Evolutionary conservation across 2,329 filamentous ascomycete species (phyloP).

Genomic region (Fusarium secorum): DNA sequence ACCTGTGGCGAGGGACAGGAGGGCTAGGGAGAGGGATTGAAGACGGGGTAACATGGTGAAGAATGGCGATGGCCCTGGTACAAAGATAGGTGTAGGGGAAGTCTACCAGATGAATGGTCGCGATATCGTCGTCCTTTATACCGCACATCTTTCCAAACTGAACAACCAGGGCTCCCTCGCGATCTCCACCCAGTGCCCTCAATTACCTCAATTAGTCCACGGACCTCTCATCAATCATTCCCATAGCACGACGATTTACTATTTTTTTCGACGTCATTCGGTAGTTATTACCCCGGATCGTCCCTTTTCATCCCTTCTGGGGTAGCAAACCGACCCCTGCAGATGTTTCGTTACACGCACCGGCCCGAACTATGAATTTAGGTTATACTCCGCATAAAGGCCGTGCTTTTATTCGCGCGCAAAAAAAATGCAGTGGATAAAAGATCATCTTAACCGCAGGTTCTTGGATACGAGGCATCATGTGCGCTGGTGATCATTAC

Average conservation of each 20-base stretch:
- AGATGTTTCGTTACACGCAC: background rate
- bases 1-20: background rate
- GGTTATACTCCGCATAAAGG: conserved; percentile 17
- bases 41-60: background rate
- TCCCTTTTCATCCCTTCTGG: conserved; percentile 1
- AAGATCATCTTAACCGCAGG: background rate
- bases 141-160: background rate
- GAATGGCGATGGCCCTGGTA: background rate
- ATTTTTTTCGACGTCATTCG: conserved; percentile 13
- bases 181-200: background rate
- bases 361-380: background rate
- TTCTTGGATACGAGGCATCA: background rate
- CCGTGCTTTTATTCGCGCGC: conserved; percentile 13
- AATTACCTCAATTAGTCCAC: background rate
- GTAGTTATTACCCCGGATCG: conserved; percentile 22
- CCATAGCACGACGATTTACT: background rate
- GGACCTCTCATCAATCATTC: background rate
- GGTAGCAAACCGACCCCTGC: conserved; percentile 16
- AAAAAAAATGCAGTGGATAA: background rate
- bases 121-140: background rate
- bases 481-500: conserved; percentile 13
- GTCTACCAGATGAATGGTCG: background rate
- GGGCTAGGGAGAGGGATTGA: background rate
- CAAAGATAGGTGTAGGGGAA: background rate
- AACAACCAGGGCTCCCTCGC: background rate